A percentile compares a stretch with the other conserved stretches of the same genome.
Evolutionary conservation across 148 eudicot genomes (phyloP).

Genomic region (Dysphania ambrosioides): DNA sequence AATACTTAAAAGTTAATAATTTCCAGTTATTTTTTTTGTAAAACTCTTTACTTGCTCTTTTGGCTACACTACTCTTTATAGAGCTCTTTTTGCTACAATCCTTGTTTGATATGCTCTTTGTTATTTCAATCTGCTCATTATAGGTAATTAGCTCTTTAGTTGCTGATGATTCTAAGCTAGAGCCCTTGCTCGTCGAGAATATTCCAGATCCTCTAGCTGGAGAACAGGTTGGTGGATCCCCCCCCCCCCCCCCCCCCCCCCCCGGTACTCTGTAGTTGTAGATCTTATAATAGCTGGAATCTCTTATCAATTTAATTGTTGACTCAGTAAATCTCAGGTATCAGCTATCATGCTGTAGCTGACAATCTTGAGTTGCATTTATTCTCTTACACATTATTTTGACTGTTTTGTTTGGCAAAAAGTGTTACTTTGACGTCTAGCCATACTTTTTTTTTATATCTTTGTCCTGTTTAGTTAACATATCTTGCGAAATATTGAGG

Average conservation of each 20-base stretch:
- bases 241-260: too few species aligned
- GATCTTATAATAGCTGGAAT: not conserved
- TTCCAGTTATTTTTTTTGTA: too few species aligned
- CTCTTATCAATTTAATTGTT: too few species aligned
- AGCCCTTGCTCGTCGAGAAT: conserved; percentile 77
- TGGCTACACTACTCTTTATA: too few species aligned
- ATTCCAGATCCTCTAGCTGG: conserved; percentile 88
- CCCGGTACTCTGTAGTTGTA: not conserved
- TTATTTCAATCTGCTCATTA: conserved; percentile 26
- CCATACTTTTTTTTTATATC: not conserved
- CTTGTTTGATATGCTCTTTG: conserved; percentile 14
- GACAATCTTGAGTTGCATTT: too few species aligned
- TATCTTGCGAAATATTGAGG: too few species aligned
- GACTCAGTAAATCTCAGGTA: not conserved
- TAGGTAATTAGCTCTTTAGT: conserved; percentile 58
- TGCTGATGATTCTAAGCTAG: conserved; percentile 81
- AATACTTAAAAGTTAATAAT: too few species aligned
- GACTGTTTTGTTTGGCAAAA: not conserved
- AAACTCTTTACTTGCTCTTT: too few species aligned
- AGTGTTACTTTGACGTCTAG: not conserved
- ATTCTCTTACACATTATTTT: not conserved
- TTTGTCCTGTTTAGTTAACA: not conserved
- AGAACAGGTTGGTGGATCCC: conserved; percentile 74
- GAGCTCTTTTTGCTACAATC: not conserved
- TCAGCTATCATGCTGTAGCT: not conserved